Evolutionary conservation across 192 early-diverging fungal genomes (phyloP).

Genomic region (Gryganskiella cystojenkinii): DNA sequence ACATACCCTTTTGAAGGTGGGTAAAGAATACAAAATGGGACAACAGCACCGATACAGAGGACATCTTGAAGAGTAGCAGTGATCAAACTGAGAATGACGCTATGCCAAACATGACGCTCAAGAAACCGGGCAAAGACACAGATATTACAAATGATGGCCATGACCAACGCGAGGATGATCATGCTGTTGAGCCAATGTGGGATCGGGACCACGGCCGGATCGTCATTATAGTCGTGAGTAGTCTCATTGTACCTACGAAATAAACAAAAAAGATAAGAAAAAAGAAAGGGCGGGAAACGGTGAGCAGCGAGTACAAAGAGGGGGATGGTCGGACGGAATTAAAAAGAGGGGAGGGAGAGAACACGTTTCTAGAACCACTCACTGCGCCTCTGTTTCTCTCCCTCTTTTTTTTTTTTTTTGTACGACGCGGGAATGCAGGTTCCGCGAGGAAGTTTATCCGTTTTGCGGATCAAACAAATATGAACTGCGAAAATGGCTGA

Average conservation of each 20-base stretch:
- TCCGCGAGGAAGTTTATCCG: background rate
- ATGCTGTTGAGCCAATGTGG: slow-evolving; percentile 29
- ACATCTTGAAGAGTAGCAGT: slow-evolving; percentile 29
- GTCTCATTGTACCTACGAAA: slow-evolving; percentile 18
- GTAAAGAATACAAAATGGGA: slow-evolving; percentile 32
- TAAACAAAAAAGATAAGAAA: too few species aligned
- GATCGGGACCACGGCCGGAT: background rate
- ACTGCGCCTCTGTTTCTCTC: too few species aligned
- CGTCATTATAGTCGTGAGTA: slow-evolving; percentile 2
- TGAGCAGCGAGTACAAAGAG: too few species aligned
- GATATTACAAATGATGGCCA: slow-evolving; percentile 31
- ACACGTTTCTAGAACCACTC: too few species aligned
- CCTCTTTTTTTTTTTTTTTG: too few species aligned
- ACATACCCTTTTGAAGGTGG: slow-evolving; percentile 20
- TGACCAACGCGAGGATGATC: slow-evolving; percentile 16
- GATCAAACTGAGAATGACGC: slow-evolving; percentile 19
- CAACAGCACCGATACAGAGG: slow-evolving; percentile 20
- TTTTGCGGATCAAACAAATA: background rate
- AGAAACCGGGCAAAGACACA: slow-evolving; percentile 38
- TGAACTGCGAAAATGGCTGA: too few species aligned
- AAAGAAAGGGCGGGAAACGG: too few species aligned
- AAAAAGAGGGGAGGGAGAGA: too few species aligned
- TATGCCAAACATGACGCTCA: slow-evolving; percentile 20
- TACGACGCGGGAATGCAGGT: too few species aligned
- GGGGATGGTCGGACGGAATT: too few species aligned